These are phyloP conservation scores for Ligustrum vulgare DNA, from an alignment of 257 asterid species.

Conservation along the genomic window DNA sequence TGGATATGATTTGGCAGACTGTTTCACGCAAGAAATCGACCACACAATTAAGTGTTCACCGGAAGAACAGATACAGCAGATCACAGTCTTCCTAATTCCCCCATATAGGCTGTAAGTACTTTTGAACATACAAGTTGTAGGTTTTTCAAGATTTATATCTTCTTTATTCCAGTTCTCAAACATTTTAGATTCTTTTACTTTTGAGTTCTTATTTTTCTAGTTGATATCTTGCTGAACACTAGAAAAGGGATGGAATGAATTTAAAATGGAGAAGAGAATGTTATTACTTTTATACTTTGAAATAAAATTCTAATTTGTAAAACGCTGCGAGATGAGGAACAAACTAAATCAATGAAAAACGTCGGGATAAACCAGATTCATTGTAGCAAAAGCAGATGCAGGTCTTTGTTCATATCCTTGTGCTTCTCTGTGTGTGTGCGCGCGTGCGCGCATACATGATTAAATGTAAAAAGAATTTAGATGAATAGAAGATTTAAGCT, in stretches of 20 bases:
- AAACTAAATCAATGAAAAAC: not conserved
- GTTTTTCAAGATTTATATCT: not conserved
- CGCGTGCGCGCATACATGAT: not conserved
- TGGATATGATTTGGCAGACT: conserved; percentile 92
- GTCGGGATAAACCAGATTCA: not conserved
- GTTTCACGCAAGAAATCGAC: conserved; percentile 49
- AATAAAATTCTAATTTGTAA: not conserved
- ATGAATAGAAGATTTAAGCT: conserved; percentile 10
- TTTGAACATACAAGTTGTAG: conserved; percentile 8
- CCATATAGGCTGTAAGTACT: conserved; percentile 13
- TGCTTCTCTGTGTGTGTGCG: not conserved
- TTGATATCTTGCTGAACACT: not conserved
- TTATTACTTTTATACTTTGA: not conserved
- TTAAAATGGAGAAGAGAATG: not conserved
- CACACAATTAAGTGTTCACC: conserved; percentile 41
- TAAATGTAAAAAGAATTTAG: not conserved
- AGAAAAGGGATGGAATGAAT: not conserved
- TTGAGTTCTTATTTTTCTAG: not conserved
- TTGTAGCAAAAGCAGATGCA: not conserved
- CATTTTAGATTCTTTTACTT: not conserved
- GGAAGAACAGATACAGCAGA: conserved; percentile 59
- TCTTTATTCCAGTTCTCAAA: not conserved
- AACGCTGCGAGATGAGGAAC: not conserved
- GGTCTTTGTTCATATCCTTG: not conserved
- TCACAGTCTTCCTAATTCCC: conserved; percentile 15